Evolutionary conservation across 2,329 filamentous ascomycete species (phyloP), one percentile per base, ranked within the genome.

Genomic region (Pseudopyrenochaeta lycopersici): DNA sequence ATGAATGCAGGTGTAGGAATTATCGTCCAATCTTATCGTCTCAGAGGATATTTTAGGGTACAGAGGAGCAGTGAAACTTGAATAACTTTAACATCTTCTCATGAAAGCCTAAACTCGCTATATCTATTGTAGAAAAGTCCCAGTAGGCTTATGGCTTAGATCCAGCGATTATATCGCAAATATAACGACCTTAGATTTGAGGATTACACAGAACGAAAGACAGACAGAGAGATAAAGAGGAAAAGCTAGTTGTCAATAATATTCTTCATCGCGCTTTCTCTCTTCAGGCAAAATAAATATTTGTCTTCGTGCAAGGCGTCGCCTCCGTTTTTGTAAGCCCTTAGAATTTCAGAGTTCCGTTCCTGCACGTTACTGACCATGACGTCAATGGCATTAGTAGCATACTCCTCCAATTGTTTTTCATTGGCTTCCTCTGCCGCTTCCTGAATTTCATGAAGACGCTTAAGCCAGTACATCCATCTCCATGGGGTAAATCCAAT

Each of bases 391-490:
- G 45, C 36, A 18, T 41, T 35, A 7, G 23, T 15, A 11, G 45
- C 36, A 12, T 40, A 20, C 18, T 45, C 42, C 27, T 31, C 41
- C 2, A 46, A 4, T 9, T 10, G 12, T 23, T 32, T 23, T n/a
- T 55, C 18, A 9, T 41, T 18, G 18, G 48, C 33, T 31, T 46
- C 46, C 30, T 49, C 45, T 41, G 46, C 55, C 15, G 52, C 44
- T 0, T 49, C 18, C 14, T 18, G 40, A 15, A 55, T 41, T n/a
- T 52, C 52, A 42, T 58, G 48, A 1, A 52, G 56, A 31, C 48
- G 52, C 21, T 58, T 50, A 18, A 58, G 48, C 56, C 48, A 55
- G 30, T 49, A 52, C 55, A 54, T 52, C 47, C 47, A 54, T 40
- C 47, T 39, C 47, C 51, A 52, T 7, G 44, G 51, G 10, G 55